phyloP scores from a whole-genome alignment of 2,329 filamentous ascomycete genomes.

The Xylaria sp. region DNA sequence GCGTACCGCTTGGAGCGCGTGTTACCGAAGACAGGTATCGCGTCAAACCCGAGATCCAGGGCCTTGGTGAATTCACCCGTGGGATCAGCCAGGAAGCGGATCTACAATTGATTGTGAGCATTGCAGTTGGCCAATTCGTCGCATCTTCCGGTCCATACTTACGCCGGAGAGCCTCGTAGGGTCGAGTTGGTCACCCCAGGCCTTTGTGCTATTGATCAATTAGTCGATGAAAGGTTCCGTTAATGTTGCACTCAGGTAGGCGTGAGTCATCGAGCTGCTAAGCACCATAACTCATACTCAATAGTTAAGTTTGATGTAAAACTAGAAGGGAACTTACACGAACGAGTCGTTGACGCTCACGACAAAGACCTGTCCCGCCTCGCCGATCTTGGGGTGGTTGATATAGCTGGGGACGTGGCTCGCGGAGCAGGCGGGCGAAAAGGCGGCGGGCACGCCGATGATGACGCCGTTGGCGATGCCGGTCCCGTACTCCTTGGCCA shows the following conservation, averaged over 20 bases:
- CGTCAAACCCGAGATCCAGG: constrained; percentile 83
- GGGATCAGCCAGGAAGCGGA: constrained; percentile 89
- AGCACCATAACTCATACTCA: background rate
- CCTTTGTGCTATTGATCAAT: constrained; percentile 73
- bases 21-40: constrained; percentile 78
- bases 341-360: constrained; percentile 94
- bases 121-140: background rate
- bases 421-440: constrained; percentile 63
- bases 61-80: constrained; percentile 80
- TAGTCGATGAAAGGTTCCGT: background rate
- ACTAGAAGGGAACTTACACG: constrained; percentile 71
- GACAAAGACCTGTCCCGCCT: constrained; percentile 85
- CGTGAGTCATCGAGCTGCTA: too few species aligned
- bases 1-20: constrained; percentile 87
- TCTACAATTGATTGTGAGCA: constrained; percentile 52
- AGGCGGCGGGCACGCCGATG: constrained; percentile 83
- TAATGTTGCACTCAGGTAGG: background rate
- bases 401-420: constrained; percentile 87
- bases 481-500: constrained; percentile 73
- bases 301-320: too few species aligned
- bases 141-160: constrained; percentile 47
- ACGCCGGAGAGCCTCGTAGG: constrained; percentile 76
- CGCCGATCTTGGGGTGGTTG: constrained; percentile 75
- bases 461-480: constrained; percentile 74
- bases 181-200: constrained; percentile 81